Evolutionary conservation across 352 stramenopile species (phyloP), one percentile per base, ranked within the genome.

Genomic region (Phytopythium helicoides): DNA sequence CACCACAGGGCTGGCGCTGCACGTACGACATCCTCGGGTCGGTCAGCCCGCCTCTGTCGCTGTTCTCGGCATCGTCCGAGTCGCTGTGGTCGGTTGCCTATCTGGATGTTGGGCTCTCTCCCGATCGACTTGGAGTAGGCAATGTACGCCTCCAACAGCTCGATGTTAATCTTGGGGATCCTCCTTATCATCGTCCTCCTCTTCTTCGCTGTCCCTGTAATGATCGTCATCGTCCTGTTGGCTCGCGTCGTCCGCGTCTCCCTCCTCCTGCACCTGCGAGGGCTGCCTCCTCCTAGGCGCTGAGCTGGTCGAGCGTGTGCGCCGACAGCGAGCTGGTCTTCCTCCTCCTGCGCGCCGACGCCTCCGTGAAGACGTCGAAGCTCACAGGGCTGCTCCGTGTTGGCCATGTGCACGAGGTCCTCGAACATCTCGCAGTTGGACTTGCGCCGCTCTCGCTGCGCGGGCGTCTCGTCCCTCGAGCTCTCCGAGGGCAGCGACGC

Each of bases 101-200:
- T 91, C 2, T 94, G 80, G 61, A 99, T 87, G 41, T 82, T 75
- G 1, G 77, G 76, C 49, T 81, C 66, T 38, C 90, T 73, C 3
- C 78, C 86, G 61, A 97, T 91, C 33, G 95, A 87, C 52, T 86
- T 92, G 51, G 98, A 79, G 67, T 98, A 98, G 22, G 96, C 81
- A 5, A 98, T 68, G 62, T 97, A 97, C 22, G 95, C 95, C 64
- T 99, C 94, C 42, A 98, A 64, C 10, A 99, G 79, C 68, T 97
- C 89, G 1, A 72, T 88, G 64, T 98, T 98, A 23, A 89, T 84
- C 65, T 85, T 96, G 39, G 70, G 83, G 57, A n/a, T n/a, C n/a
- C n/a, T 97, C 89, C 1, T 86, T 39, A 73, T 70, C 53, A 77
- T 54, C 47, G 57, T 79, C 44, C 47, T 71, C 49, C 3, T 65